Base-by-base conservation (phyloP, 345 rosid species). In the Clausena lansium region DNA sequence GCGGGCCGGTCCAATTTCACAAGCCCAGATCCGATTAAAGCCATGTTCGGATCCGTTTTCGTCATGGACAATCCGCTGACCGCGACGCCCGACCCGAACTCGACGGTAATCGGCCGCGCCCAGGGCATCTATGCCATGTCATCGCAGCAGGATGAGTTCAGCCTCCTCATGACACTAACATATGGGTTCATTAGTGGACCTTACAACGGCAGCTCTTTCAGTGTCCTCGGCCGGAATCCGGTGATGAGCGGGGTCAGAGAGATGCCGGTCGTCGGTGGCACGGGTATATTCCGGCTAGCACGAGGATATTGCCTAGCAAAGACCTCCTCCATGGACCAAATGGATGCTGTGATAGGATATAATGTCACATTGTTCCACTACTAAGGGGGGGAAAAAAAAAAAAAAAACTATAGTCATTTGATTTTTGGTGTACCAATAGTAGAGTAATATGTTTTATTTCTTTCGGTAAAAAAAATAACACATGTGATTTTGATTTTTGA, bases 1-100 rank as follows among this genome's bases (percentile, higher is more conserved):
- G 85, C 85, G 0, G 65, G 82, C 52, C 71, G 73, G 15, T 66
- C 77, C n/a, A 83, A 81, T 76, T 83, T 71, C 81, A 79, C 84
- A 3, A 55, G 85, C 73, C 60, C 66, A 7, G 79, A 83, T 41
- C 80, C 77, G 15, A 75, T 83, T 2, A 73, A 55, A 13, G 50
- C 70, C 39, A 20, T 3, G 78, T 86, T 79, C 11, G 86, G 86
- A 19, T 77, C 86, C 33, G 52, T 83, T 58, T 75, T 3, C 6
- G 77, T 81, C 24, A 71, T 86, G 19, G 89, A 84, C 27, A 86
- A 84, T 74, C 82, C 84, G 6, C 82, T 86, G 9, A 86, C 88
- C 1, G 58, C 55, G 50, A 9, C 79, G 3, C 84, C 85, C 19
- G 30, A 76, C 77, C 73, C 66, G 0, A 86, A 86, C 50, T 86